Conservation (phyloP, 208 protist species). For the Wallacemonas sp. region DNA sequence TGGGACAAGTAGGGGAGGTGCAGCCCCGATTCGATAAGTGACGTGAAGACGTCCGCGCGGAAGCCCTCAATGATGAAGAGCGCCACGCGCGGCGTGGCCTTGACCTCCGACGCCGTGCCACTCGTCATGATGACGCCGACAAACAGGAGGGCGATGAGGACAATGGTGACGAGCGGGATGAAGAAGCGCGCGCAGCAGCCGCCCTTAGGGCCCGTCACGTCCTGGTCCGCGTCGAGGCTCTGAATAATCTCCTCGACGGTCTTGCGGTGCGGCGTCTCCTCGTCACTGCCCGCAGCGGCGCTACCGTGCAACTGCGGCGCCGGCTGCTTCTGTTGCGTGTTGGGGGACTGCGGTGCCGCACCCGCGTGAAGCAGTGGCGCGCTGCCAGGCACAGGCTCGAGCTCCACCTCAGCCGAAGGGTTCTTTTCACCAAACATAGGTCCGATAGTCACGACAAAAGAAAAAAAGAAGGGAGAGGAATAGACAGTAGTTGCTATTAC, state of each 20-base stretch:
- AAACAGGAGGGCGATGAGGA: constrained; percentile 36
- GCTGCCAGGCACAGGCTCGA: neutral
- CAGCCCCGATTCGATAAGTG: constrained; percentile 37
- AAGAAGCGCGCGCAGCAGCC: constrained; percentile 75
- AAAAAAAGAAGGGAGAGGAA: neutral
- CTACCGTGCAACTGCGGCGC: neutral
- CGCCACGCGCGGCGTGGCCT: constrained; percentile 49
- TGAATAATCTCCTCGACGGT: constrained; percentile 67
- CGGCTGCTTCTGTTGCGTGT: neutral
- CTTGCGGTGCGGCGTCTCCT: constrained; percentile 19
- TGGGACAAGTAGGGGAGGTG: constrained; percentile 62
- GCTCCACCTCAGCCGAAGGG: constrained; percentile 11
- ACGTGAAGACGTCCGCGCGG: constrained; percentile 51
- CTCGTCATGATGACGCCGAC: constrained; percentile 39
- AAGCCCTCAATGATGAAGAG: constrained; percentile 75
- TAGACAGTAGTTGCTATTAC: neutral
- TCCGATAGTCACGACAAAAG: neutral
- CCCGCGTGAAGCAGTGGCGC: neutral
- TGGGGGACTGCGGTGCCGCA: neutral
- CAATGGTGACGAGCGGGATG: constrained; percentile 46
- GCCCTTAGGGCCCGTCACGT: constrained; percentile 40
- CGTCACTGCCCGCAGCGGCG: constrained; percentile 10
- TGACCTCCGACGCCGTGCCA: constrained; percentile 33
- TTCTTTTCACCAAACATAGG: constrained; percentile 52
- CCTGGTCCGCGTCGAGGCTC: constrained; percentile 48